Evolutionary conservation across 2,329 filamentous ascomycete species (phyloP).

Genomic region (Drechslerella dactyloides): DNA sequence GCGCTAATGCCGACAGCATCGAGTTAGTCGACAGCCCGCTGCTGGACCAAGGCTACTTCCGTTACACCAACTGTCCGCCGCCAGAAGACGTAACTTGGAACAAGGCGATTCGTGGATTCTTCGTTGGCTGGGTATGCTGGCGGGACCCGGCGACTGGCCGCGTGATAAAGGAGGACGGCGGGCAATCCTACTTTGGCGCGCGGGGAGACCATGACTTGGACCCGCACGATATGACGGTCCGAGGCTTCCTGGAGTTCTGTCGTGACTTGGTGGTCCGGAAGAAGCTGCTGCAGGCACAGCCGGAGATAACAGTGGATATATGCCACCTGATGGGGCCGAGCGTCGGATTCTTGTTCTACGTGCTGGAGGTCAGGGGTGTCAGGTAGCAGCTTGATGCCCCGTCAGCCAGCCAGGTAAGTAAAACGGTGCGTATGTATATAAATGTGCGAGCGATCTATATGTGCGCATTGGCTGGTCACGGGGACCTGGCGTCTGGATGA

Average conservation of each 20-base stretch:
- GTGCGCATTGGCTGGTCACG: no score
- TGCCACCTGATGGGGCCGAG: background rate
- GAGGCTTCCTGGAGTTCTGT: constrained; percentile 3
- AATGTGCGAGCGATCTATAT: no score
- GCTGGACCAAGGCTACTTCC: background rate
- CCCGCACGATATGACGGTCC: background rate
- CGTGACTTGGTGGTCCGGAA: background rate
- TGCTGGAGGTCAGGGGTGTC: background rate
- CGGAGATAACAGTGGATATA: background rate
- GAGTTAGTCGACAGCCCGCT: background rate
- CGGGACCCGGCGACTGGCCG: background rate
- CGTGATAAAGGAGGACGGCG: background rate
- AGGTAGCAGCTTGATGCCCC: background rate
- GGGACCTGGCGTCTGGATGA: no score
- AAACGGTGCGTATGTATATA: no score
- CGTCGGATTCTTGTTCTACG: background rate
- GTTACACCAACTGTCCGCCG: background rate
- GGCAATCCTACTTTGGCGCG: background rate
- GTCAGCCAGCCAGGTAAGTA: no score
- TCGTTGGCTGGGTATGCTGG: background rate
- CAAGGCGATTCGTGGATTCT: background rate
- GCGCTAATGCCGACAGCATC: background rate
- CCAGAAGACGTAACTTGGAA: background rate
- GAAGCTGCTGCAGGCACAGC: background rate
- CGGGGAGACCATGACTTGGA: background rate